Evolutionary conservation across 2,329 filamentous ascomycete species (phyloP).

Genomic region (Curvularia verruculosa): DNA sequence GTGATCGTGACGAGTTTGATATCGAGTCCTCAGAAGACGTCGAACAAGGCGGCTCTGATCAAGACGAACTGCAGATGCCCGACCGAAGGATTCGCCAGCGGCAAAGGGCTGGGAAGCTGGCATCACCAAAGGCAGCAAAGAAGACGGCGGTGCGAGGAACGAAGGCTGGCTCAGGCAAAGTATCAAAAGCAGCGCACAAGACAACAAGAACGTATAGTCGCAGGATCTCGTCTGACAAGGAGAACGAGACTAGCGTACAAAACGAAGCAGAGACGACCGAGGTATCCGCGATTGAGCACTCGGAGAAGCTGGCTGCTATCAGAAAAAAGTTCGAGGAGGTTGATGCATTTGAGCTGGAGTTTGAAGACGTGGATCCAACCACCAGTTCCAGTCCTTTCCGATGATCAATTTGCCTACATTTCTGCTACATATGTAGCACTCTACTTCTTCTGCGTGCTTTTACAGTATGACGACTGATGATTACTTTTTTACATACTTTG

Average conservation of each 20-base stretch:
- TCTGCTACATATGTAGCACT: background rate
- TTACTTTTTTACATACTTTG: conserved; percentile 9
- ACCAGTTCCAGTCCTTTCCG: conserved; percentile 52
- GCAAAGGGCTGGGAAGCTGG: conserved; percentile 22
- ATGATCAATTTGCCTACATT: conserved; percentile 8
- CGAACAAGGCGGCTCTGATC: conserved; percentile 44
- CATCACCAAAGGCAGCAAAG: conserved; percentile 33
- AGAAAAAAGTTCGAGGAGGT: conserved; percentile 58
- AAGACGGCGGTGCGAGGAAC: conserved; percentile 30
- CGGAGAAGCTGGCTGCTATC: conserved; percentile 50
- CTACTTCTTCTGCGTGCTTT: background rate
- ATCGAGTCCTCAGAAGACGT: conserved; percentile 48
- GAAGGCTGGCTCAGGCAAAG: conserved; percentile 26
- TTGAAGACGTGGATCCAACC: conserved; percentile 54
- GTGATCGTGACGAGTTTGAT: conserved; percentile 50
- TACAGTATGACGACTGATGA: conserved; percentile 12
- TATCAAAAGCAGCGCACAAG: conserved; percentile 28
- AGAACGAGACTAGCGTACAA: conserved; percentile 44
- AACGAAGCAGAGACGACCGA: conserved; percentile 36
- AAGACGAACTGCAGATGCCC: conserved; percentile 51
- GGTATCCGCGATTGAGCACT: conserved; percentile 34
- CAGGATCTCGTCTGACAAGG: conserved; percentile 51
- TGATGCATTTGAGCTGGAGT: conserved; percentile 59
- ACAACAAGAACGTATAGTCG: conserved; percentile 43
- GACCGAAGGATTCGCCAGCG: conserved; percentile 28